Conservation (phyloP, 129 eudicot genomes). For the Pittosporum tobira region DNA sequence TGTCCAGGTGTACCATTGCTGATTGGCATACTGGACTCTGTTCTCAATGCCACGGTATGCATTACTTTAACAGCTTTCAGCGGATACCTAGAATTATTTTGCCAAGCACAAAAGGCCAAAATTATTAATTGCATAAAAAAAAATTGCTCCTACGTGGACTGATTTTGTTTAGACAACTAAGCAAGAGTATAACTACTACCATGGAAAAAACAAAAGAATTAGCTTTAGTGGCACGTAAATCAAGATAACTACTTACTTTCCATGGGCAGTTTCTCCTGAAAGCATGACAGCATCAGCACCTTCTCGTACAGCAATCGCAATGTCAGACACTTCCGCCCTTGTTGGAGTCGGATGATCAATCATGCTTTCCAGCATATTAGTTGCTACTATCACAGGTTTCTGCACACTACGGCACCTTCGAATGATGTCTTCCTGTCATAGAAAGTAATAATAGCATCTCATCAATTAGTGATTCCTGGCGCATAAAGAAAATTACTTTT, state of each 20-base stretch:
- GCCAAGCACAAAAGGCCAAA: too few species aligned
- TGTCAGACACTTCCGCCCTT: conserved; percentile 98
- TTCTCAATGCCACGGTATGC: conserved; percentile 95
- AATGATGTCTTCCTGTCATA: conserved; percentile 86
- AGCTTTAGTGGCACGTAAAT: background rate
- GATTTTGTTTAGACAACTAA: too few species aligned
- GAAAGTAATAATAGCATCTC: background rate
- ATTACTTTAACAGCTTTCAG: conserved; percentile 92
- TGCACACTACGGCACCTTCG: conserved; percentile 80
- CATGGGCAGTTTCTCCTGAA: conserved; percentile 99
- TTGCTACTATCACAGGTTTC: conserved; percentile 95
- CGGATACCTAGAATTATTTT: conserved; percentile 46
- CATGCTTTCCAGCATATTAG: conserved; percentile 99
- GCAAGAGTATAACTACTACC: background rate
- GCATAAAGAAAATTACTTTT: background rate
- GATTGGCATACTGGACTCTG: conserved; percentile 56
- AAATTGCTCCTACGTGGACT: too few species aligned
- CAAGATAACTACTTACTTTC: conserved; percentile 53
- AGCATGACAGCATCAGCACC: conserved; percentile 95
- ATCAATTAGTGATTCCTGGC: too few species aligned
- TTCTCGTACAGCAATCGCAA: conserved; percentile 82
- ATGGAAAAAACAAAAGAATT: background rate
- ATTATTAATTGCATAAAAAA: too few species aligned
- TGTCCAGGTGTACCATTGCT: conserved; percentile 33
- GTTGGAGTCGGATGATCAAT: conserved; percentile 96